Evolutionary conservation across 108 stramenopile species (phyloP).

Genomic region (Skeletonema potamos): DNA sequence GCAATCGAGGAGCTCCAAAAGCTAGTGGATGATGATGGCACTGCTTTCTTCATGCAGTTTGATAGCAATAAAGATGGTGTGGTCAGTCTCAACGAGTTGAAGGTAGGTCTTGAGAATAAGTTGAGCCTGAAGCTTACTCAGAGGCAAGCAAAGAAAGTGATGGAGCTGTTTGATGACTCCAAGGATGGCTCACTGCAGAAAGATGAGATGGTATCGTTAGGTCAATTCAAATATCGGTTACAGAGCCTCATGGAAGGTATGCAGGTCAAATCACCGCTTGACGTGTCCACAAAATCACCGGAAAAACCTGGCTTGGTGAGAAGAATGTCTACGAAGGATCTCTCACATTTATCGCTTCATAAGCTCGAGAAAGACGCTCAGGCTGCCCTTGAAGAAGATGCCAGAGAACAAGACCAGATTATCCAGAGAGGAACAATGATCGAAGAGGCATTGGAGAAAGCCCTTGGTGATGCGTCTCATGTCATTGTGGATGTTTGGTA

Average conservation of each 20-base stretch:
- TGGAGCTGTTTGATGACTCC: not conserved
- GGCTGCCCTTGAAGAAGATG: not conserved
- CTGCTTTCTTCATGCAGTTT: not conserved
- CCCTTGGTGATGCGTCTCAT: not conserved
- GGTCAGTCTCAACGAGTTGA: not conserved
- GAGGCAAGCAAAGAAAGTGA: not conserved
- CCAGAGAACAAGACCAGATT: not conserved
- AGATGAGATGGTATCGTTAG: not conserved
- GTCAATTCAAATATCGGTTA: not conserved
- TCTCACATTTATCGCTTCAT: not conserved
- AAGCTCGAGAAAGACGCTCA: not conserved
- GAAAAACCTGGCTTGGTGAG: too few species aligned
- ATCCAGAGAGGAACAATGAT: not conserved
- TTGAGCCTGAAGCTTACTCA: not conserved
- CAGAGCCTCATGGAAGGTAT: too few species aligned
- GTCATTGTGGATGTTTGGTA: not conserved
- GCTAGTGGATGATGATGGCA: not conserved
- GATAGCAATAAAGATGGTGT: not conserved
- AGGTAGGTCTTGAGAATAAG: not conserved
- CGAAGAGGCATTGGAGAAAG: not conserved
- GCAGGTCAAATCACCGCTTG: too few species aligned
- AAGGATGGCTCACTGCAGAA: not conserved
- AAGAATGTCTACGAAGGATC: too few species aligned
- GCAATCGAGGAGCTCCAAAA: not conserved
- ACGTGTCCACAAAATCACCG: too few species aligned